Evolutionary conservation across 345 rosid genomes (phyloP).

Genomic region (Hibiscus tridactylites): DNA sequence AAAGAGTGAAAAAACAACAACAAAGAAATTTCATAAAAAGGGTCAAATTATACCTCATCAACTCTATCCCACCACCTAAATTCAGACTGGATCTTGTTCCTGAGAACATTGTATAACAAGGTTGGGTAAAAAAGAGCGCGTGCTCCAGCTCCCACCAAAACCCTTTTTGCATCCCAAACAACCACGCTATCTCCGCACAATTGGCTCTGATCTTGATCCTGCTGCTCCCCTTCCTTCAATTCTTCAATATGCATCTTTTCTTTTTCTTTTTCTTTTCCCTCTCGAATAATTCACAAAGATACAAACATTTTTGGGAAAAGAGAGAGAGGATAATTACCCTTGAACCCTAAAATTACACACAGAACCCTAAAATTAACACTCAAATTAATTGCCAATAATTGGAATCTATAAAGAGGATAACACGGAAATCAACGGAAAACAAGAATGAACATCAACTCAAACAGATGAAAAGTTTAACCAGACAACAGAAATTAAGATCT

Average conservation of each 20-base stretch:
- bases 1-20: too few relatives aligned
- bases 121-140: slow-evolving; percentile 61
- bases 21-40: not conserved
- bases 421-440: not conserved
- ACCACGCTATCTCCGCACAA: slow-evolving; percentile 6
- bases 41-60: slow-evolving; percentile 36
- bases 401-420: not conserved
- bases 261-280: not conserved
- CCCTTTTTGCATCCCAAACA: slow-evolving; percentile 46
- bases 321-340: not conserved
- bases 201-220: slow-evolving; percentile 1
- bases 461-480: not conserved
- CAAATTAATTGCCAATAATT: not conserved
- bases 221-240: slow-evolving; percentile 13
- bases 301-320: not conserved
- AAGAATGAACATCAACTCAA: slow-evolving; percentile 6
- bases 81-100: slow-evolving; percentile 56
- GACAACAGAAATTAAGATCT: not conserved
- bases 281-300: not conserved
- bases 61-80: slow-evolving; percentile 71
- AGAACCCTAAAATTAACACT: not conserved
- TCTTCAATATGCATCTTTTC: slow-evolving; percentile 20
- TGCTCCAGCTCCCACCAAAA: slow-evolving; percentile 60
- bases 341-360: not conserved
- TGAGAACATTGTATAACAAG: slow-evolving; percentile 46